Conservation (phyloP, 306 rosid species). For the Acacia confusa region DNA sequence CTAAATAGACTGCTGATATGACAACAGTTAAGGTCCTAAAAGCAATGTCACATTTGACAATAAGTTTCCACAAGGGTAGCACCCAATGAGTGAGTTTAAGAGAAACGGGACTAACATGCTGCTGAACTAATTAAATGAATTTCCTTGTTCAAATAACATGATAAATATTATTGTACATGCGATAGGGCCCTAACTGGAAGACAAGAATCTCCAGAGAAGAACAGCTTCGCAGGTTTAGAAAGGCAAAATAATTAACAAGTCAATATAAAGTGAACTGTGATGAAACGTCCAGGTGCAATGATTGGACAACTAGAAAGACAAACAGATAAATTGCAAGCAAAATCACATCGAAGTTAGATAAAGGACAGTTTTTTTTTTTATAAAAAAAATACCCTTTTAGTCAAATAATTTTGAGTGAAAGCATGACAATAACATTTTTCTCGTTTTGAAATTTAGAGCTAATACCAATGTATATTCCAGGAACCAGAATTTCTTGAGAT, state of each 20-base stretch:
- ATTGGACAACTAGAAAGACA: constrained; percentile 22
- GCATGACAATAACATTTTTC: constrained; percentile 42
- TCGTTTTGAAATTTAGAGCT: constrained; percentile 86
- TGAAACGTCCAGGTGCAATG: constrained; percentile 7
- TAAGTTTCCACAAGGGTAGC: background rate
- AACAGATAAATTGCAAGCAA: constrained; percentile 5
- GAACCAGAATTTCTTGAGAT: constrained; percentile 99
- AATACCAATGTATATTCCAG: constrained; percentile 95
- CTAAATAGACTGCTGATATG: background rate
- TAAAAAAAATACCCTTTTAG: too few species aligned
- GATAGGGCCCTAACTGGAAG: constrained; percentile 11
- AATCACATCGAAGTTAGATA: background rate
- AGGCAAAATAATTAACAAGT: constrained; percentile 6
- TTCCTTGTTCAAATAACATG: constrained; percentile 25
- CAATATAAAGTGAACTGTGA: constrained; percentile 9
- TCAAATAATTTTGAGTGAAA: constrained; percentile 31
- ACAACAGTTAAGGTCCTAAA: background rate
- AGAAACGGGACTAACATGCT: background rate
- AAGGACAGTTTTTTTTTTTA: background rate
- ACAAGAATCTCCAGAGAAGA: constrained; percentile 11
- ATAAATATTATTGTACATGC: constrained; percentile 4
- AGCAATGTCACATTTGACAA: background rate
- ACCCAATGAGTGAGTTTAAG: background rate
- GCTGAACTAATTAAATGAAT: background rate
- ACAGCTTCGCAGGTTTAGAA: constrained; percentile 21